Base-by-base conservation (phyloP, 139 green algal genomes). In the Yamagishiella unicocca region DNA sequence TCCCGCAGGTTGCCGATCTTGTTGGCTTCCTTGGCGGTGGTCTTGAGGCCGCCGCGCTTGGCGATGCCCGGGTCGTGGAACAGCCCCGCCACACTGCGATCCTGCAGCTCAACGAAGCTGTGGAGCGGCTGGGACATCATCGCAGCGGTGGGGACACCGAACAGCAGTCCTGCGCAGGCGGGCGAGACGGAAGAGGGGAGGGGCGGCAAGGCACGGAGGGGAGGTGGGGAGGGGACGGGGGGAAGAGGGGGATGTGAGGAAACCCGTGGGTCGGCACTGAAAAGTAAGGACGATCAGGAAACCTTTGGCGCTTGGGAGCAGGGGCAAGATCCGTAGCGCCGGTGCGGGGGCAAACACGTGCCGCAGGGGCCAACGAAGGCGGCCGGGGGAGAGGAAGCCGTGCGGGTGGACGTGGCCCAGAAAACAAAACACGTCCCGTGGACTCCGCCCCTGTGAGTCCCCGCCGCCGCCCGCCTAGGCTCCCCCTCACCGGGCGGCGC, bases 11-110 rank as follows among this genome's bases (percentile, higher is more conserved):
- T 55, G 9, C 81, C 64, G 21, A 87, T 42, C 35, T 79, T 87
- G 45, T 62, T 78, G 31, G 43, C 45, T 43, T 87, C 54, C 66
- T 68, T 87, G 43, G 45, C 66, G 19, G 64, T 78, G 45, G 64
- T 87, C 81, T 87, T 87, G 66, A 87, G 81, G 22, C 64, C 81
- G 17, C 64, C 81, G 37, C 66, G 61, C 62, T 54, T 46, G 29
- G 45, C 81, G 58, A 66, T 75, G 40, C 61, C 79, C 40, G 79
- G 79, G 61, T 85, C 79, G 10, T 85, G 79, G 79, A 85, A 85
- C 42, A 85, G 79, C 61, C 61, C 79, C 79, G 79, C 12, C 79
- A 75, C 79, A 61, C 8, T 31, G 37, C 61, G 61, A 45, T 78
- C 81, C 31, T 42, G 66, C 31, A 87, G 81, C 37, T 78, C 27